Evolutionary conservation across 2,329 filamentous ascomycete species (phyloP).

Genomic region (Penicillium palitans): DNA sequence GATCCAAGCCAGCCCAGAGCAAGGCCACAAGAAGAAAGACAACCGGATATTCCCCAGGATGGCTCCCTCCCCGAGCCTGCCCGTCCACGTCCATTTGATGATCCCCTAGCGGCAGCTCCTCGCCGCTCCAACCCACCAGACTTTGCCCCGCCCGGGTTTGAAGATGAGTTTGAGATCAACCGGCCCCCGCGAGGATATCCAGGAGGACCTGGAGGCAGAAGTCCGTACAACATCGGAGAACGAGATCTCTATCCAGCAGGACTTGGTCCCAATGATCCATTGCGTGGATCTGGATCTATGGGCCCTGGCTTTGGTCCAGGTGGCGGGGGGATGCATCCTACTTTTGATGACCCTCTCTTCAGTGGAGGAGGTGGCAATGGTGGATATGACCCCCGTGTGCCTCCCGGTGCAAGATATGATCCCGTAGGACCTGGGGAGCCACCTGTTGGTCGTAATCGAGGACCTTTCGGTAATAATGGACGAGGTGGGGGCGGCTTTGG

Average conservation of each 20-base stretch:
- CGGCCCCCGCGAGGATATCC: conserved; percentile 59
- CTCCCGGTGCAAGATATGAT: conserved; percentile 89
- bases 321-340: conserved; percentile 88
- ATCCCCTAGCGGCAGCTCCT: conserved; percentile 61
- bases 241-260: conserved; percentile 56
- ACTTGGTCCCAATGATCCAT: conserved; percentile 79
- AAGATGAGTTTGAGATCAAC: conserved; percentile 86
- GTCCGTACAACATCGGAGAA: conserved; percentile 72
- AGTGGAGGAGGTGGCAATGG: conserved; percentile 50
- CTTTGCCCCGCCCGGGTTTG: conserved; percentile 85
- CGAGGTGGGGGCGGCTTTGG: conserved; percentile 48
- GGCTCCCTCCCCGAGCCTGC: conserved; percentile 60
- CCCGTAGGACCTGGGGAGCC: conserved; percentile 72
- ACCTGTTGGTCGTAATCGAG: conserved; percentile 47
- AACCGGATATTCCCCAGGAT: conserved; percentile 52
- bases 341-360: conserved; percentile 88
- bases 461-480: conserved; percentile 44
- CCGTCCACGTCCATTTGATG: conserved; percentile 66
- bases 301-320: conserved; percentile 63
- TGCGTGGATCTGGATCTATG: conserved; percentile 66
- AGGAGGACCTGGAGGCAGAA: conserved; percentile 47
- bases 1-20: conserved; percentile 48
- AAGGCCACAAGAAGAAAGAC: conserved; percentile 45
- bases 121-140: conserved; percentile 68
- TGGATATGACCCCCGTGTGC: conserved; percentile 69